phyloP scores from a whole-genome alignment of 768 basidiomycete genomes.

The Tulasnella sp. region DNA sequence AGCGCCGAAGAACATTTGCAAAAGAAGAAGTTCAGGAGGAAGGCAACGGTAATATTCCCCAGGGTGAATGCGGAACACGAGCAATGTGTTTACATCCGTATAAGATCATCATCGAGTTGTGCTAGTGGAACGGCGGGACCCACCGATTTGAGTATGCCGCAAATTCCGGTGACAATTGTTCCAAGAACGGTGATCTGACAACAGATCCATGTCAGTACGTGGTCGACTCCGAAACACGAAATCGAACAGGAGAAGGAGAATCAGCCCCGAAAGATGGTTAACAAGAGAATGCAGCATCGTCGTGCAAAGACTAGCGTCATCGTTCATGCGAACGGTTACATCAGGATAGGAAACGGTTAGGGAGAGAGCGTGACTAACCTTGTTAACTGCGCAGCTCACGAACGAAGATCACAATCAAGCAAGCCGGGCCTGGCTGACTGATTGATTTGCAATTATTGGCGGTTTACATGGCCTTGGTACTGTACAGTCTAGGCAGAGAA shows the following conservation, averaged over 20 bases:
- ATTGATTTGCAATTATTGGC: background rate
- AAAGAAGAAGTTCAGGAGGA: conserved; percentile 20
- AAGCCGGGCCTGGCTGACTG: background rate
- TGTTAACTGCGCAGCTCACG: background rate
- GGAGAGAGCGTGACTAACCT: background rate
- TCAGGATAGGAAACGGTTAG: background rate
- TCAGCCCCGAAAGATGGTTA: conserved; percentile 29
- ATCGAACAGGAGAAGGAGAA: background rate
- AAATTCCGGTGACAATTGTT: background rate
- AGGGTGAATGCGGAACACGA: conserved; percentile 15
- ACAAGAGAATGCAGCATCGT: conserved; percentile 18
- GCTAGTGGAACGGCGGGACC: background rate
- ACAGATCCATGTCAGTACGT: no score
- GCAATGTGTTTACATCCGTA: conserved; percentile 18
- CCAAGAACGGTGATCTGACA: background rate
- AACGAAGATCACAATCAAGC: background rate
- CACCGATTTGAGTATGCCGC: background rate
- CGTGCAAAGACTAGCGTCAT: conserved; percentile 12
- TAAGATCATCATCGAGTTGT: conserved; percentile 8
- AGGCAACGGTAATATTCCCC: conserved; percentile 22
- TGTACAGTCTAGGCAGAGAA: background rate
- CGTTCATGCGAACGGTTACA: background rate
- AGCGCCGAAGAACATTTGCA: background rate
- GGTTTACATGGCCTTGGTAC: background rate
- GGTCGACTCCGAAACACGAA: background rate